A percentile compares a stretch with the other conserved stretches of the same genome.
Conservation (phyloP, 257 asterid genomes). For the Solanum appendiculatum region DNA sequence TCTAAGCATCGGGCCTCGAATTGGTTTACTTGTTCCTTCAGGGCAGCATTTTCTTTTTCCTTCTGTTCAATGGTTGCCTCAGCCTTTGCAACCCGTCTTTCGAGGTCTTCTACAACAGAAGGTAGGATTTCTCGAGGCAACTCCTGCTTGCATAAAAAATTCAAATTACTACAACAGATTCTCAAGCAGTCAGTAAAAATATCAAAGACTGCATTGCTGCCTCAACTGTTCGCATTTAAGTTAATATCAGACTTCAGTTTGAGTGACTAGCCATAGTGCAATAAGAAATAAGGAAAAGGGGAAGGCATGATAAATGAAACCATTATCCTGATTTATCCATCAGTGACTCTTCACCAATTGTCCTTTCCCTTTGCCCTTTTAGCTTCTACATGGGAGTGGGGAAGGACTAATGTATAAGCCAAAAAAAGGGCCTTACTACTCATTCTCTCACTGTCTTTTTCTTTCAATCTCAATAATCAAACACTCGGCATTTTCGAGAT, state of each 20-base stretch:
- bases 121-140: constrained; percentile 33
- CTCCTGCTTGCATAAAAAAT: constrained; percentile 37
- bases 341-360: neutral
- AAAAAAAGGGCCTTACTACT: neutral
- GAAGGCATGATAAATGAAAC: neutral
- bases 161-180: constrained; percentile 8
- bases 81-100: constrained; percentile 36
- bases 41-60: constrained; percentile 65
- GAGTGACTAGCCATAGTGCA: neutral
- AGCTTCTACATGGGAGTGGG: neutral
- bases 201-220: neutral
- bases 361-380: neutral
- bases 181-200: neutral
- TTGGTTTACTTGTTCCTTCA: constrained; percentile 58
- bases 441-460: neutral
- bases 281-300: neutral
- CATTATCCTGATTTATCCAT: neutral
- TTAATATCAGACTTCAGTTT: neutral
- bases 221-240: neutral
- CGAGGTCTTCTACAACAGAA: constrained; percentile 64
- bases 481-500: neutral
- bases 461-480: neutral
- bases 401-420: neutral
- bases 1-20: constrained; percentile 53
- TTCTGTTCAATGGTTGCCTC: constrained; percentile 45